Evolutionary conservation across 1,139 yeast species (phyloP).

Genomic region (Eremothecium gossypii): DNA sequence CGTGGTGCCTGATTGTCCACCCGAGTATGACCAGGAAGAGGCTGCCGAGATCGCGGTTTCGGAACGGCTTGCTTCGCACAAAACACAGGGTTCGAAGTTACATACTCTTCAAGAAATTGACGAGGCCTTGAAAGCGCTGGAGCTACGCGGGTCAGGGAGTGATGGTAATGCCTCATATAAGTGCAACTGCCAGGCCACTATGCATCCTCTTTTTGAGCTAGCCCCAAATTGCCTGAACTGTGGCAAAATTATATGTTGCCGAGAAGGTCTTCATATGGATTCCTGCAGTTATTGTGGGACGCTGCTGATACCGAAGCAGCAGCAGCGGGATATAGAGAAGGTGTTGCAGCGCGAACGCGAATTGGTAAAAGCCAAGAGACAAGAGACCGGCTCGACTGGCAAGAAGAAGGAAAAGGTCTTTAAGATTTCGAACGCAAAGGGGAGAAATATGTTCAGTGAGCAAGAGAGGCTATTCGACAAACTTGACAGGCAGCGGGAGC

Average conservation of each 20-base stretch:
- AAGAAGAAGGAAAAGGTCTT: constrained; percentile 18
- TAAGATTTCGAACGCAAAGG: constrained; percentile 40
- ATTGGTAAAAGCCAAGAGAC: constrained; percentile 20
- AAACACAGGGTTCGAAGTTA: constrained; percentile 30
- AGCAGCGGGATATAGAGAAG: constrained; percentile 48
- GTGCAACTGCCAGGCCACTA: constrained; percentile 77
- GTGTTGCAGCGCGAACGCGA: constrained; percentile 44
- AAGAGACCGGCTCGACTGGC: constrained; percentile 6
- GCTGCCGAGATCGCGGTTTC: neutral
- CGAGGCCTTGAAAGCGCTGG: constrained; percentile 33
- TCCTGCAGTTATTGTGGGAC: constrained; percentile 81
- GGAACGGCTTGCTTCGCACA: neutral
- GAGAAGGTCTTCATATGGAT: constrained; percentile 68
- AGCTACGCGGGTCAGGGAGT: constrained; percentile 26
- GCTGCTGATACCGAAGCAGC: constrained; percentile 52
- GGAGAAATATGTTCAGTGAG: constrained; percentile 53
- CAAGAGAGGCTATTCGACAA: constrained; percentile 55
- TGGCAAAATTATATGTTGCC: constrained; percentile 84
- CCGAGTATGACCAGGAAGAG: neutral
- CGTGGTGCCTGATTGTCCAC: neutral
- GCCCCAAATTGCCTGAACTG: constrained; percentile 93
- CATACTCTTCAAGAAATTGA: constrained; percentile 50
- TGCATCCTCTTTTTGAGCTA: constrained; percentile 80
- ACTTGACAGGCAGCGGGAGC: constrained; percentile 34
- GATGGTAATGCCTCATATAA: constrained; percentile 22